Percentiles rank a stretch among this genome's conserved stretches.
Conservation (phyloP, 2,329 filamentous ascomycete species). For the Exophiala mesophila region DNA sequence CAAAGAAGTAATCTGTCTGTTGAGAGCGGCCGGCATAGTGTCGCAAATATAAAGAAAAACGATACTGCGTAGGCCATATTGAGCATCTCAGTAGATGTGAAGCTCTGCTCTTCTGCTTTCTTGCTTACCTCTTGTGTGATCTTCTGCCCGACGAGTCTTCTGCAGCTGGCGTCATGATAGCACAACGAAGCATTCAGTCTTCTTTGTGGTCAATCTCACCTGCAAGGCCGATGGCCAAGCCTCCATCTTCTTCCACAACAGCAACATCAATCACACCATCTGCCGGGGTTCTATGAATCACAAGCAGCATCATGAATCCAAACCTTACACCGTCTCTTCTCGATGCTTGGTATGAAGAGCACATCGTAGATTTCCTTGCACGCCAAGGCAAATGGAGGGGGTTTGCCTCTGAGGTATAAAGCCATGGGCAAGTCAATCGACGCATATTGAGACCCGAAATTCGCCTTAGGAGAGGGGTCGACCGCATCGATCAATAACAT, state of each 20-base stretch:
- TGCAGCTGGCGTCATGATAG: no score
- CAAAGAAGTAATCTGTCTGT: no score
- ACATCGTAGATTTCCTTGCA: constrained; percentile 11
- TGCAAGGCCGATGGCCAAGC: no score
- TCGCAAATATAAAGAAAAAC: no score
- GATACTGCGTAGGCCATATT: no score
- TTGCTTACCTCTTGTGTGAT: no score
- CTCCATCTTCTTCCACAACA: constrained; percentile 46
- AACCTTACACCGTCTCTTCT: constrained; percentile 5
- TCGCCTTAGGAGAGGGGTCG: constrained; percentile 1
- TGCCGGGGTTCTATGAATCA: constrained; percentile 14
- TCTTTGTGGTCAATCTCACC: no score
- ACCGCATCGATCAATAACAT: constrained; percentile 8
- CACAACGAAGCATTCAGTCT: no score
- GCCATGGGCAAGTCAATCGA: constrained; percentile 5
- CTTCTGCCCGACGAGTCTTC: no score
- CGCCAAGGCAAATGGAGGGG: constrained; percentile 16
- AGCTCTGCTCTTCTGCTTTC: no score
- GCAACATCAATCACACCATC: constrained; percentile 38
- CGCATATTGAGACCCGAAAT: constrained; percentile 4
- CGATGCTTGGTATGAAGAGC: constrained; percentile 18
- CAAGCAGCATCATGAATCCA: constrained; percentile 13
- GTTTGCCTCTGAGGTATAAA: constrained; percentile 17
- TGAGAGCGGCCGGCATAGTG: no score
- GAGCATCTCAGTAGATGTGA: no score